phyloP scores from a whole-genome alignment of 371 early-diverging fungal species.

The Apophysomyces ossiformis region DNA sequence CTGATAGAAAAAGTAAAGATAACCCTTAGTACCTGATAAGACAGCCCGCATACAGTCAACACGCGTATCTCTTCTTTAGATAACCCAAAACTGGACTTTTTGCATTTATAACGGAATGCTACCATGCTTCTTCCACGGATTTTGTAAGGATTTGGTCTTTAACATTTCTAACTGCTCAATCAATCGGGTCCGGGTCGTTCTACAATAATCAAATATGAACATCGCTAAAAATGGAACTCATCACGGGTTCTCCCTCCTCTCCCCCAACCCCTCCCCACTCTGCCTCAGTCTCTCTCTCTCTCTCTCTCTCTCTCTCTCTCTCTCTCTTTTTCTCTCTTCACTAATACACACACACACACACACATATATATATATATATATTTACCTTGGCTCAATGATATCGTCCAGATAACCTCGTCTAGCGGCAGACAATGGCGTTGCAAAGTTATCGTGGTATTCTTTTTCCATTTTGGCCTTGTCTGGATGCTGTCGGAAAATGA shows the following conservation, averaged over 20 bases:
- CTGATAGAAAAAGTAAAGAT: background rate
- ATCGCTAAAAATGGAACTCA: background rate
- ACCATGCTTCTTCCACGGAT: slow-evolving; percentile 95
- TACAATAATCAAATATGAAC: slow-evolving; percentile 13
- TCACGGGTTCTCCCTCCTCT: background rate
- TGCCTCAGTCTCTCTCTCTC: no score
- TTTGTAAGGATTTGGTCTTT: slow-evolving; percentile 70
- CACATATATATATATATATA: no score
- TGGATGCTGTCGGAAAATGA: slow-evolving; percentile 83
- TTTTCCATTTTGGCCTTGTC: slow-evolving; percentile 79
- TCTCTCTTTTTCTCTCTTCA: no score
- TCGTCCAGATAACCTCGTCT: slow-evolving; percentile 95
- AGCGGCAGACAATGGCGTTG: slow-evolving; percentile 96
- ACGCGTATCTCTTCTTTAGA: no score
- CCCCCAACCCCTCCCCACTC: no score
- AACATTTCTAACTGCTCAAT: slow-evolving; percentile 90
- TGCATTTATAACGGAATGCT: slow-evolving; percentile 82
- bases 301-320: no score
- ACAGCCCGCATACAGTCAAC: background rate
- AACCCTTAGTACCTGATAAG: no score
- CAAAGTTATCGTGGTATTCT: slow-evolving; percentile 92
- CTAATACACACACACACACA: no score
- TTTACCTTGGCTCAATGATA: slow-evolving; percentile 81
- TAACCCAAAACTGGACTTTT: background rate
- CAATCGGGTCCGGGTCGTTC: slow-evolving; percentile 79